Conservation (phyloP, 2,329 filamentous ascomycete genomes). For the Immersiporthe knoxdaviesiana region DNA sequence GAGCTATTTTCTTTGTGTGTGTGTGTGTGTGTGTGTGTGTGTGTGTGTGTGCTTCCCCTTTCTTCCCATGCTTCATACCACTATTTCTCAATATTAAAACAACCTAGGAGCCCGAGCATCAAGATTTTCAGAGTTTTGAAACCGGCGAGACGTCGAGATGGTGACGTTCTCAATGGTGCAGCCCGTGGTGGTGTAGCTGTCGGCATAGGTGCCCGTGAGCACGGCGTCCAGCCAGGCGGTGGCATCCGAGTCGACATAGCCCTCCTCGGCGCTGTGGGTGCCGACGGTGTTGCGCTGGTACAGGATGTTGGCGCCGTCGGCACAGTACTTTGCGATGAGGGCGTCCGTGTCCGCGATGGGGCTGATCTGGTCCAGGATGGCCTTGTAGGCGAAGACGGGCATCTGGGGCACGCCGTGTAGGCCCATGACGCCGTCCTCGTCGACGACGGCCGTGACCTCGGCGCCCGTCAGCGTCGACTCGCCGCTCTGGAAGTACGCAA, state of each 20-base stretch:
- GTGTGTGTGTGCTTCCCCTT: too few species aligned
- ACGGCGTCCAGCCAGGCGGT: conserved; percentile 33
- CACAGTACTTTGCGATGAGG: conserved; percentile 45
- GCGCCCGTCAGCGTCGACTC: conserved; percentile 33
- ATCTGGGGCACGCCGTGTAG: conserved; percentile 48
- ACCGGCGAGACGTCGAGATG: not conserved
- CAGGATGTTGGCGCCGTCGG: conserved; percentile 45
- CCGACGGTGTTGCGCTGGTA: conserved; percentile 49
- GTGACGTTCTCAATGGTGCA: conserved; percentile 32
- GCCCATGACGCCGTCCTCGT: conserved; percentile 40
- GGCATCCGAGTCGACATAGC: conserved; percentile 33
- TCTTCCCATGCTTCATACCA: too few species aligned
- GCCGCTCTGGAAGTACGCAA: conserved; percentile 47
- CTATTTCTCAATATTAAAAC: too few species aligned
- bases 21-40: too few species aligned
- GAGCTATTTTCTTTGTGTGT: too few species aligned
- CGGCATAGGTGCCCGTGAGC: conserved; percentile 28
- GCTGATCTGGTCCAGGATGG: conserved; percentile 47
- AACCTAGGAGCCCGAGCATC: not conserved
- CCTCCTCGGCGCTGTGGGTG: conserved; percentile 42
- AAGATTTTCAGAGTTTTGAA: not conserved
- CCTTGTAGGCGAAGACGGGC: conserved; percentile 53
- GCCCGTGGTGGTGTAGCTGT: conserved; percentile 20
- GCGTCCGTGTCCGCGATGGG: conserved; percentile 46
- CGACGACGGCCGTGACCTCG: conserved; percentile 34